Base-by-base conservation (phyloP, 345 rosid species). In the Viola odorata region DNA sequence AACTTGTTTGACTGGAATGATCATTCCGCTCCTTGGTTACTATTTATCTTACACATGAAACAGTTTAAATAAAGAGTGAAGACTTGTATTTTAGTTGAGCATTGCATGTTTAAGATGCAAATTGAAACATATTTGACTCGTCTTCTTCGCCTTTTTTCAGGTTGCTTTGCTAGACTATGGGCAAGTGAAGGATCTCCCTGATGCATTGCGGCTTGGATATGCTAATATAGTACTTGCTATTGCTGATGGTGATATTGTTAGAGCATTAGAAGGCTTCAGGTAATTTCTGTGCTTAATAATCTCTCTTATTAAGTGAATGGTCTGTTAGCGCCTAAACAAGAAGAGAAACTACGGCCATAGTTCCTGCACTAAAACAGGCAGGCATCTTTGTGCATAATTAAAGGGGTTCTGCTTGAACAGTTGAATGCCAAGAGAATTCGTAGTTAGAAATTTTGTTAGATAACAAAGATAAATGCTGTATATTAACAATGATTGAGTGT, bases 121-220 rank as follows among this genome's bases (percentile, higher is more conserved):
- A 23, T 23, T 23, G 32, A 23, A 23, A 23, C 32, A 23, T 23
- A 23, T 23, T 23, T 23, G 1, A 23, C 32, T 23, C 32, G 32
- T 23, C 32, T 23, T 23, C 1, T 23, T 23, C 32, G 32, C 32
- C 32, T 23, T 23, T 47, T 38, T 45, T 58, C n/a, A 92, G 98
- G 98, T 92, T 72, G 96, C 89, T 23, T 69, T 92, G 79, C 73
- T 94, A 58, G 97, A 94, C 77, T 94, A 88, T 65, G 97, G 97
- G 57, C 99, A 90, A 82, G 99, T 86, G 73, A 94, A 94, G 83
- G 97, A 94, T 80, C 96, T 94, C 39, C 89, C 96, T 51, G 79
- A 90, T 45, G 70, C 78, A 39, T 69, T 90, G 76, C 82, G 92
- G 81, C 88, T 88, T 73, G 95, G 91, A 50, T 88, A 83, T 77